Percentiles rank a stretch among this genome's conserved stretches.
Conservation (phyloP, 1,284 basidiomycete species). For the Malassezia psittaci region DNA sequence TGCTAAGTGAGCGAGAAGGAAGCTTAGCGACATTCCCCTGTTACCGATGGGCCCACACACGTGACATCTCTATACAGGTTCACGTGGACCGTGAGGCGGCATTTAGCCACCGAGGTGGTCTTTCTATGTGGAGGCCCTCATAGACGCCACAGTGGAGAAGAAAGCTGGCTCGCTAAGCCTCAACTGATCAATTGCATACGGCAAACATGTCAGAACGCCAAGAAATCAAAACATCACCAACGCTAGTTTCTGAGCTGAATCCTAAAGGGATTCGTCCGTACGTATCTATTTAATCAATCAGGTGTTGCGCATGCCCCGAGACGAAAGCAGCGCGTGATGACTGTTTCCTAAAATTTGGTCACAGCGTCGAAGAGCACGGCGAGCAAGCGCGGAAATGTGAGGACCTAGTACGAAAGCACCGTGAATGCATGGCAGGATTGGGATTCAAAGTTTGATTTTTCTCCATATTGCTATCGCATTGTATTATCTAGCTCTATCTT, state of each 20-base stretch:
- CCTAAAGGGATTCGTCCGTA: conserved; percentile 84
- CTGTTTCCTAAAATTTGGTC: conserved; percentile 67
- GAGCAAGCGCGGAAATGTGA: conserved; percentile 68
- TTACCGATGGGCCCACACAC: not conserved
- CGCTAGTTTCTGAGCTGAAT: conserved; percentile 55
- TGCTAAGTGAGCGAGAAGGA: conserved; percentile 11
- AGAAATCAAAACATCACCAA: conserved; percentile 20
- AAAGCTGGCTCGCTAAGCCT: no score
- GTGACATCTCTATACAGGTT: conserved; percentile 17
- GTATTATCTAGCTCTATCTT: no score
- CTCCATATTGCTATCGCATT: no score
- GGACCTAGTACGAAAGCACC: conserved; percentile 66
- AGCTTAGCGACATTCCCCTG: not conserved
- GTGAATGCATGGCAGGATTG: conserved; percentile 72
- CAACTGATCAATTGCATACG: no score
- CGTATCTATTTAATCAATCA: conserved; percentile 40
- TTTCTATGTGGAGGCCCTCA: not conserved
- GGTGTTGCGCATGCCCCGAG: conserved; percentile 86
- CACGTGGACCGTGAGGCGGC: conserved; percentile 5
- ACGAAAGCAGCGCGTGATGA: conserved; percentile 83
- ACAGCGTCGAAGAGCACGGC: conserved; percentile 53
- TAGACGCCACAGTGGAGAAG: not conserved
- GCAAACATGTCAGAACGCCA: not conserved
- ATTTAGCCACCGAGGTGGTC: not conserved
- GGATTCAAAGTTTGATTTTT: conserved; percentile 41